Conservation (phyloP, 352 stramenopile species). For the Globisporangium rhizosaccharum region DNA sequence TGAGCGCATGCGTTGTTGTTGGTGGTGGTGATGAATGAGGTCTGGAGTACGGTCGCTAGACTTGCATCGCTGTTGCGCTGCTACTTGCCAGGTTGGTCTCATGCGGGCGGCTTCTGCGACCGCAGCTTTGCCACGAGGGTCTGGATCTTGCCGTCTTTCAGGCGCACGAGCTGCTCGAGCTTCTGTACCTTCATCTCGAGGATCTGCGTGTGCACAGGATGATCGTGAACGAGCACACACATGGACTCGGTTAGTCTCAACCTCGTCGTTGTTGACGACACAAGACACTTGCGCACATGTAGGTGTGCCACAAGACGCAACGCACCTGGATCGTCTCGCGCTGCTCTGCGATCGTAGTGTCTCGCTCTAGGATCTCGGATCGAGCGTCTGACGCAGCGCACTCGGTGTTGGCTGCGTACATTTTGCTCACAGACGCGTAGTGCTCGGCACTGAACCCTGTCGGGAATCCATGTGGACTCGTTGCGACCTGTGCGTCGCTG, state of each 20-base stretch:
- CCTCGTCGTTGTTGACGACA: background rate
- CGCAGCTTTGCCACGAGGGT: constrained; percentile 82
- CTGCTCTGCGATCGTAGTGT: constrained; percentile 79
- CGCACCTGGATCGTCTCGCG: constrained; percentile 80
- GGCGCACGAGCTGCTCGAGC: constrained; percentile 91
- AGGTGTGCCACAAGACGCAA: too few relatives aligned
- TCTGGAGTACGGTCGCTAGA: background rate
- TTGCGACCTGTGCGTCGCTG: background rate
- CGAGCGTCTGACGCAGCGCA: constrained; percentile 10
- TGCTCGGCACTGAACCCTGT: constrained; percentile 13
- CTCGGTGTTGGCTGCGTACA: constrained; percentile 11
- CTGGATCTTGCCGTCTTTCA: constrained; percentile 94
- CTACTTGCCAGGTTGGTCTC: background rate
- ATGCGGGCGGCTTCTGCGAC: constrained; percentile 54
- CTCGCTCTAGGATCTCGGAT: constrained; percentile 60
- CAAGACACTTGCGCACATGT: background rate
- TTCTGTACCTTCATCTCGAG: constrained; percentile 94
- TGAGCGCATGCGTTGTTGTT: too few relatives aligned
- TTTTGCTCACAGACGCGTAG: constrained; percentile 6
- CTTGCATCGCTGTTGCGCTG: background rate
- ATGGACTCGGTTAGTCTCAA: background rate
- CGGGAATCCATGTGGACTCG: constrained; percentile 1
- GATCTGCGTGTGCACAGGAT: constrained; percentile 43
- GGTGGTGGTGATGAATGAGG: too few relatives aligned
- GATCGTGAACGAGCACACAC: background rate